phyloP scores from a whole-genome alignment of 768 basidiomycete genomes.

The Pisolithus orientalis region DNA sequence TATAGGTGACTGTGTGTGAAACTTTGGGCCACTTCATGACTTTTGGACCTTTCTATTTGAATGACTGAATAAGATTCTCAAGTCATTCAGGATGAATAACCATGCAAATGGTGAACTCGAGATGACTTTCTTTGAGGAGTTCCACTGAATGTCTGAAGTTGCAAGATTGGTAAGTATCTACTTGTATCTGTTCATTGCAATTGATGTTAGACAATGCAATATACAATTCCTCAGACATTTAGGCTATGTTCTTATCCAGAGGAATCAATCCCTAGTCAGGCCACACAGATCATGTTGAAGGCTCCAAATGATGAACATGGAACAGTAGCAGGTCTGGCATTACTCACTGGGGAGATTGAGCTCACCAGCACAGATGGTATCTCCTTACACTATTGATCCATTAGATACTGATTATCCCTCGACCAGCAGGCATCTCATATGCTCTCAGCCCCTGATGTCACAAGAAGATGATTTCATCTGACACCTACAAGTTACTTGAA shows the following conservation, averaged over 20 bases:
- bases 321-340: not conserved
- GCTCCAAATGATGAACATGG: not conserved
- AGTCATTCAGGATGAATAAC: too few species aligned
- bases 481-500: slow-evolving; percentile 1
- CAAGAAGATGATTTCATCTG: not conserved
- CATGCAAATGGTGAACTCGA: too few species aligned
- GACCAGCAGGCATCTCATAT: too few species aligned
- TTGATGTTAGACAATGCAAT: too few species aligned
- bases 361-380: slow-evolving; percentile 16
- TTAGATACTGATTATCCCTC: not conserved
- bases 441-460: too few species aligned
- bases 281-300: not conserved
- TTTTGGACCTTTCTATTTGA: too few species aligned
- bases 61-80: too few species aligned
- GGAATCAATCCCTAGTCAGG: not conserved
- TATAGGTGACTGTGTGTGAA: too few species aligned
- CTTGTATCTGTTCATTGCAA: not conserved
- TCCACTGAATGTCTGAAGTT: not conserved
- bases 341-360: slow-evolving; percentile 13
- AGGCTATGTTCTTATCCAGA: not conserved
- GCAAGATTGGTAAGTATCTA: not conserved
- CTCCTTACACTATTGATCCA: not conserved
- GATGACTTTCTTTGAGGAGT: not conserved
- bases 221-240: too few species aligned
- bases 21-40: too few species aligned